A percentile compares a stretch with the other conserved stretches of the same genome.
Conservation (phyloP, 129 eudicot species). For the Pittosporum tobira region DNA sequence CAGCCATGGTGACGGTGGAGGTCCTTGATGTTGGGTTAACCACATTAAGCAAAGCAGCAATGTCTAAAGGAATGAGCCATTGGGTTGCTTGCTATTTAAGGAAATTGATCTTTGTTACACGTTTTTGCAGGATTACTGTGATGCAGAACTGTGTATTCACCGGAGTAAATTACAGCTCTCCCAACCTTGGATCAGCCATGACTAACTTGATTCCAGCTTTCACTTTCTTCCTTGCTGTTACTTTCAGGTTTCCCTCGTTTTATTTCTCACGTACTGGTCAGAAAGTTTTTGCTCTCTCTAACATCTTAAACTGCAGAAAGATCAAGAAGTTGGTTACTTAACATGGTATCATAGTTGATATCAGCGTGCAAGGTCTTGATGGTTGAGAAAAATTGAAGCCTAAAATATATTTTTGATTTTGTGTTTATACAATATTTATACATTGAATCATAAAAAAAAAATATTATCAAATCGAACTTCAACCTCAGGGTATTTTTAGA, state of each 20-base stretch:
- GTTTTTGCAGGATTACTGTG: conserved; percentile 6
- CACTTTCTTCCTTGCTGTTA: conserved; percentile 18
- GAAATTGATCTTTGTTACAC: neutral
- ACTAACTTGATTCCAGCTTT: conserved; percentile 17
- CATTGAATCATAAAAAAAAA: no score
- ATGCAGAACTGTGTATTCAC: conserved; percentile 18
- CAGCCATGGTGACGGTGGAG: conserved; percentile 18
- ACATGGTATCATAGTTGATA: no score
- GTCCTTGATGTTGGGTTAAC: conserved; percentile 15
- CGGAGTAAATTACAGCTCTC: conserved; percentile 13
- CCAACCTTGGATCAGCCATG: conserved; percentile 22
- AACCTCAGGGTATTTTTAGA: no score
- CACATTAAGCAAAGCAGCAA: conserved; percentile 24
- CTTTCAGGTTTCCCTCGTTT: conserved; percentile 10
- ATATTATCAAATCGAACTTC: no score
- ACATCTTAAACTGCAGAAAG: no score
- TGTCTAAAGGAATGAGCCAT: conserved; percentile 22
- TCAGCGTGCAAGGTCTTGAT: no score
- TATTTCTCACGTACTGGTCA: neutral
- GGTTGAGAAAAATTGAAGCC: no score
- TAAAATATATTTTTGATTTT: no score
- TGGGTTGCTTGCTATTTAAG: neutral
- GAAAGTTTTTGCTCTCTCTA: no score
- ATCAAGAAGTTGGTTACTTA: no score
- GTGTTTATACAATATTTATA: no score